Evolutionary conservation across 2,329 filamentous ascomycete species (phyloP).

Genomic region (Fusarium kyushuense): DNA sequence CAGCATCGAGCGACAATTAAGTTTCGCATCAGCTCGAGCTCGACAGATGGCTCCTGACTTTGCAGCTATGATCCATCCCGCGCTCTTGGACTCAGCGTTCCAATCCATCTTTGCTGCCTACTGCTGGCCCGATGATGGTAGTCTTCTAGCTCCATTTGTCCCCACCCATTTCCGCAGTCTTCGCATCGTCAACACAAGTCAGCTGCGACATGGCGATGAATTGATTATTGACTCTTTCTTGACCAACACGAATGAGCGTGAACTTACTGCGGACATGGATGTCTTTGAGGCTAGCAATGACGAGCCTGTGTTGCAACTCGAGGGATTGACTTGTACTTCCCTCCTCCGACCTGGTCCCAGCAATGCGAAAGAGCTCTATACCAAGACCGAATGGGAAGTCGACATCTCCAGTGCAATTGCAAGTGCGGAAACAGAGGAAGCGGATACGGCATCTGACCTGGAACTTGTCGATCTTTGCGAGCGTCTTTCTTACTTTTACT

Average conservation of each 20-base stretch:
- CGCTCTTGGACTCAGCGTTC: conserved; percentile 52
- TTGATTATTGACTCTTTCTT: conserved; percentile 7
- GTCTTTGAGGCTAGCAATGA: background rate
- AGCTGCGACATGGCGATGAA: background rate
- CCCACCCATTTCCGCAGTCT: conserved; percentile 12
- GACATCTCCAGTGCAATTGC: conserved; percentile 7
- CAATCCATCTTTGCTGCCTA: conserved; percentile 52
- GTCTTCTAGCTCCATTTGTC: conserved; percentile 50
- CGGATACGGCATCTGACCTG: background rate
- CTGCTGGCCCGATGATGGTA: conserved; percentile 51
- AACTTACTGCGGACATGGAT: conserved; percentile 9
- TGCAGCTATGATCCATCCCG: conserved; percentile 49
- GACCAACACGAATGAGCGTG: conserved; percentile 3
- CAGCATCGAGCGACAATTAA: conserved; percentile 30
- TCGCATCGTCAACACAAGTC: conserved; percentile 10
- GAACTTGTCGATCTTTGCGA: conserved; percentile 11
- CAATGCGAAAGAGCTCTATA: conserved; percentile 9
- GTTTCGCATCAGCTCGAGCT: background rate
- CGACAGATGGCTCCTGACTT: background rate
- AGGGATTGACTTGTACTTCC: conserved; percentile 10
- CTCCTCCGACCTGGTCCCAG: conserved; percentile 5
- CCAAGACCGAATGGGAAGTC: conserved; percentile 7
- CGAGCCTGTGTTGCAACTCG: background rate
- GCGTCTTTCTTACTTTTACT: conserved; percentile 10
- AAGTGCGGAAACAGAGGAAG: background rate